Percentiles rank a stretch among this genome's conserved stretches.
phyloP scores from a whole-genome alignment of 257 asterid genomes.

The Oldenlandia corymbosa region DNA sequence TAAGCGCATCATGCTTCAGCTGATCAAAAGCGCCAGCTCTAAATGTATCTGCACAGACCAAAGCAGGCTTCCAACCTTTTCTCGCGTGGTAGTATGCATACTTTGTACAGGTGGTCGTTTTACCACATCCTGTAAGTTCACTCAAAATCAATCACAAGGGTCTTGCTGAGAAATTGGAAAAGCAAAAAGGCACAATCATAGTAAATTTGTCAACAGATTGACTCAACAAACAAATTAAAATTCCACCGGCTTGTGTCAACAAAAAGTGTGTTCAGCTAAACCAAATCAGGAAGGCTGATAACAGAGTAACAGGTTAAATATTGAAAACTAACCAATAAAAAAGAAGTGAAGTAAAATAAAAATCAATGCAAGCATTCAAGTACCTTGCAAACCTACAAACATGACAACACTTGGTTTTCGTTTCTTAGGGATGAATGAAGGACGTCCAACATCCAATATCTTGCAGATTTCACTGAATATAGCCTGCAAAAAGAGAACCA shows the following conservation, averaged over 20 bases:
- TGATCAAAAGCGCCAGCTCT: constrained; percentile 99
- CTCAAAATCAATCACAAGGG: not conserved
- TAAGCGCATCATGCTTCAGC: constrained; percentile 90
- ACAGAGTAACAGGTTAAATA: not conserved
- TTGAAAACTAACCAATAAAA: not conserved
- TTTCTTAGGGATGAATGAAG: constrained; percentile 77
- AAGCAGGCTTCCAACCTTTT: constrained; percentile 90
- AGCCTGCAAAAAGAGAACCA: constrained; percentile 46
- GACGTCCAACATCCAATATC: constrained; percentile 95
- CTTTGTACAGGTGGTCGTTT: constrained; percentile 88
- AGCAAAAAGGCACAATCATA: not conserved
- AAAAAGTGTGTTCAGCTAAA: not conserved
- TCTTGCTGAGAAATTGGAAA: not conserved
- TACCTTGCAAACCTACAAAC: constrained; percentile 99
- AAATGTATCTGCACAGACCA: constrained; percentile 89
- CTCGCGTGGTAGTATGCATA: constrained; percentile 84
- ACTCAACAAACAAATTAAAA: too few species aligned
- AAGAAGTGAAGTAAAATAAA: constrained; percentile 3
- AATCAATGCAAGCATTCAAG: constrained; percentile 1
- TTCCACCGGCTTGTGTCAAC: not conserved
- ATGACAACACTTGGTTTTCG: constrained; percentile 82
- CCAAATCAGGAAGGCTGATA: not conserved
- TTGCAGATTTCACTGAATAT: constrained; percentile 83
- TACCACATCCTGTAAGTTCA: constrained; percentile 58
- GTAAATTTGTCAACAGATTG: too few species aligned